These are phyloP conservation scores for Neonectria coccinea DNA, from an alignment of 2,329 filamentous ascomycete species.

Conservation along the genomic window DNA sequence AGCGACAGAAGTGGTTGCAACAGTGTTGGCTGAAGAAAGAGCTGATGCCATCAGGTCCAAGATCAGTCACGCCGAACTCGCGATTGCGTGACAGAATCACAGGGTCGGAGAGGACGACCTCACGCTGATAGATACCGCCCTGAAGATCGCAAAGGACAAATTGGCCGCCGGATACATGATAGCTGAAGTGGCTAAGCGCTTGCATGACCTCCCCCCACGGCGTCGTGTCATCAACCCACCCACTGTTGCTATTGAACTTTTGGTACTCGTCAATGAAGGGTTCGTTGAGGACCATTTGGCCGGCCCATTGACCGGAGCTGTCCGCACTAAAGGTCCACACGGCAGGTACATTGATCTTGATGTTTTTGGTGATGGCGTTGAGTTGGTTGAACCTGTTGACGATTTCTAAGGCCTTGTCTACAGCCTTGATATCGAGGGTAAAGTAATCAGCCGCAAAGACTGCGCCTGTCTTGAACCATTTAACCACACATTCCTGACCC, in stretches of 20 bases:
- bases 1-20: constrained; percentile 50
- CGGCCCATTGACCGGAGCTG: constrained; percentile 9
- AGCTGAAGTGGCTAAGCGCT: constrained; percentile 58
- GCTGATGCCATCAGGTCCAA: constrained; percentile 53
- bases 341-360: constrained; percentile 52
- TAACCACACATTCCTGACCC: constrained; percentile 51
- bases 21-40: constrained; percentile 54
- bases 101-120: constrained; percentile 55
- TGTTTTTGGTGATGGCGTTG: constrained; percentile 44
- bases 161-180: constrained; percentile 52
- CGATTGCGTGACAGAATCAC: constrained; percentile 54
- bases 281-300: constrained; percentile 47
- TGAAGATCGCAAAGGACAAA: constrained; percentile 57
- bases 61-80: constrained; percentile 55
- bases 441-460: constrained; percentile 52
- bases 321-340: constrained; percentile 46
- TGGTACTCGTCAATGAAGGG: constrained; percentile 57
- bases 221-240: constrained; percentile 50
- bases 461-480: constrained; percentile 54
- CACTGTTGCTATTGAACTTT: constrained; percentile 59
- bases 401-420: constrained; percentile 51
- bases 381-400: constrained; percentile 52
- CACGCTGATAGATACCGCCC: constrained; percentile 53
- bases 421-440: constrained; percentile 52
- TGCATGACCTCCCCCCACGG: constrained; percentile 54